A percentile compares a stretch with the other conserved stretches of the same genome.
phyloP scores from a whole-genome alignment of 257 asterid species.

The Salvia hispanica region DNA sequence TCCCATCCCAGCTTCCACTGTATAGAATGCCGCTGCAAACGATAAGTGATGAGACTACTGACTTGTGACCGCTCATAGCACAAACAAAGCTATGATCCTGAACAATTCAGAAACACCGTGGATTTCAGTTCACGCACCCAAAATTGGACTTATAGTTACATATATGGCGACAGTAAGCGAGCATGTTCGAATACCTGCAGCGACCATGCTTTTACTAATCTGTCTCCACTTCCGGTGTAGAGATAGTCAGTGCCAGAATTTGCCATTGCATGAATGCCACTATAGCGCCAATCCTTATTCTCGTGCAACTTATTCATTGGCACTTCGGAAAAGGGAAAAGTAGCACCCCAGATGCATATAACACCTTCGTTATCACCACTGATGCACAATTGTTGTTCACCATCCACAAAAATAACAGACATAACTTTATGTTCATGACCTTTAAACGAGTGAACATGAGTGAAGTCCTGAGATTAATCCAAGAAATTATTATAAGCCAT shows the following conservation, averaged over 20 bases:
- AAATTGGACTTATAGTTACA: constrained; percentile 16
- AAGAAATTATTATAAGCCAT: neutral
- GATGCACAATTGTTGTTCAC: constrained; percentile 70
- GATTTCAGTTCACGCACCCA: constrained; percentile 23
- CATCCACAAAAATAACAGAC: constrained; percentile 65
- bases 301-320: constrained; percentile 64
- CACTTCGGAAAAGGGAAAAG: constrained; percentile 51
- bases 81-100: constrained; percentile 69
- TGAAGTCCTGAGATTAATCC: constrained; percentile 57
- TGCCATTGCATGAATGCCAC: constrained; percentile 94
- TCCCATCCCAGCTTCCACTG: constrained; percentile 99
- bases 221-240: constrained; percentile 93
- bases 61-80: constrained; percentile 80
- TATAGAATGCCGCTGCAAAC: constrained; percentile 70
- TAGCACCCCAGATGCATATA: constrained; percentile 81
- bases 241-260: constrained; percentile 60
- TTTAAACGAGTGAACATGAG: constrained; percentile 72
- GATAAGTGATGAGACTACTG: constrained; percentile 70
- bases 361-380: constrained; percentile 83
- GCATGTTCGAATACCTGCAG: constrained; percentile 53
- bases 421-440: constrained; percentile 84
- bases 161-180: neutral
- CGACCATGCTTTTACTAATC: constrained; percentile 92
- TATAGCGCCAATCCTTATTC: constrained; percentile 92
- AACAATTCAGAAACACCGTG: constrained; percentile 16